Conservation (phyloP, 2,329 filamentous ascomycete species). For the Malbranchea cinnamomea region DNA sequence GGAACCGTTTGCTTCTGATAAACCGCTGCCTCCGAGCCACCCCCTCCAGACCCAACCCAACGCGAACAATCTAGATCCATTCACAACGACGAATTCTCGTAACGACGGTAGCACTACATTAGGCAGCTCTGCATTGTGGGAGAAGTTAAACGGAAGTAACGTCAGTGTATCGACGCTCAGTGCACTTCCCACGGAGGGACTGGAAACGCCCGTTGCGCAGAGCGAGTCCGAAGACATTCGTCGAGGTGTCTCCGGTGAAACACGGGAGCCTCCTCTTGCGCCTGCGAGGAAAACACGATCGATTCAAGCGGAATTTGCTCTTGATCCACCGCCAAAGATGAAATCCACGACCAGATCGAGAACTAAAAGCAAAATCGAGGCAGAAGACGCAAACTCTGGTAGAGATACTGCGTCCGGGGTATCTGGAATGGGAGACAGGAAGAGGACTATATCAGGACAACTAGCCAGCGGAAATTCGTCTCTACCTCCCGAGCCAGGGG, state of each 20-base stretch:
- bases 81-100: conserved; percentile 21
- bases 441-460: conserved; percentile 85
- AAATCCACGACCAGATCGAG: conserved; percentile 36
- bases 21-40: conserved; percentile 16
- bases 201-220: conserved; percentile 48
- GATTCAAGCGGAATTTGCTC: conserved; percentile 33
- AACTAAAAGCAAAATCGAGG: conserved; percentile 23
- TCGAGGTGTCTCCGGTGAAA: conserved; percentile 15
- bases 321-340: conserved; percentile 50
- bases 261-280: conserved; percentile 30
- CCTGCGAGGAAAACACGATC: conserved; percentile 38
- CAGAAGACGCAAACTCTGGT: conserved; percentile 24
- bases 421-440: conserved; percentile 45
- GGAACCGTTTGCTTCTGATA: conserved; percentile 18
- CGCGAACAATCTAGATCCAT: conserved; percentile 28
- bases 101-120: conserved; percentile 20
- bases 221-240: conserved; percentile 29
- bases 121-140: conserved; percentile 32
- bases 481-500: conserved; percentile 46
- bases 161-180: conserved; percentile 24
- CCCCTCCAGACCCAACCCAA: conserved; percentile 24
- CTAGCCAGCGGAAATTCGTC: conserved; percentile 34
- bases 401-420: conserved; percentile 18
- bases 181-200: conserved; percentile 32
- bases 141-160: conserved; percentile 34